Evolutionary conservation across 805 yeast species (phyloP), one percentile per base, ranked within the genome.

Genomic region (Brettanomyces custersianus): DNA sequence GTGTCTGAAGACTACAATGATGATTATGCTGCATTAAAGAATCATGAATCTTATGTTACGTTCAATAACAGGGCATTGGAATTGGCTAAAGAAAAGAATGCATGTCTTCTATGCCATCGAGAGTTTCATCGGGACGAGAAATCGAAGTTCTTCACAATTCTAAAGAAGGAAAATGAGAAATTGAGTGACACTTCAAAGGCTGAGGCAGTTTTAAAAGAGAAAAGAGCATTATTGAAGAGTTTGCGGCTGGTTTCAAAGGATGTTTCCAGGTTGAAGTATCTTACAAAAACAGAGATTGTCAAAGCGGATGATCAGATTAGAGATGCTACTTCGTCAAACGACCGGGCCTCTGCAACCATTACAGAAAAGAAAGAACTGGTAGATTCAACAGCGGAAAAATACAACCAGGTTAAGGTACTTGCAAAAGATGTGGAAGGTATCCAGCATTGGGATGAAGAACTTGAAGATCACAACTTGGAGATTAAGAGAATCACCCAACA

Each of bases 51-150:
- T 2, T 78, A 88, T 1, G 62, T 74, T 19, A 73, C 73, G 29
- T 87, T 80, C 57, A 86, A 83, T 48, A 57, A 66, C 17, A 73
- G 72, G 30, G 96, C 96, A 0, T 57, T 82, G 9, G 70, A 73
- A 21, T 55, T 70, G 28, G 92, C 94, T 0, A 59, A 72, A 20
- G 48, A 52, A 4, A 66, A 70, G 7, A 67, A 76, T 9, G 64
- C 72, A 33, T 90, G 96, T 55, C 60, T 78, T 29, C 60, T 88
- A 30, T 90, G 97, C 55, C 71, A 72, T 15, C 65, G 94, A 34
- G 63, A 68, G 10, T 82, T 87, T 56, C 70, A 70, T 12, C 62
- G 60, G 8, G 48, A 50, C 1, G 55, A 39, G n/a, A 40, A 47
- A 24, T 44, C 32, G 20, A 41, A 32, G 41, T 57, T 47, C 37